These are phyloP conservation scores for Beauveria asiatica DNA, from an alignment of 2,329 filamentous ascomycete genomes.

Conservation along the genomic window DNA sequence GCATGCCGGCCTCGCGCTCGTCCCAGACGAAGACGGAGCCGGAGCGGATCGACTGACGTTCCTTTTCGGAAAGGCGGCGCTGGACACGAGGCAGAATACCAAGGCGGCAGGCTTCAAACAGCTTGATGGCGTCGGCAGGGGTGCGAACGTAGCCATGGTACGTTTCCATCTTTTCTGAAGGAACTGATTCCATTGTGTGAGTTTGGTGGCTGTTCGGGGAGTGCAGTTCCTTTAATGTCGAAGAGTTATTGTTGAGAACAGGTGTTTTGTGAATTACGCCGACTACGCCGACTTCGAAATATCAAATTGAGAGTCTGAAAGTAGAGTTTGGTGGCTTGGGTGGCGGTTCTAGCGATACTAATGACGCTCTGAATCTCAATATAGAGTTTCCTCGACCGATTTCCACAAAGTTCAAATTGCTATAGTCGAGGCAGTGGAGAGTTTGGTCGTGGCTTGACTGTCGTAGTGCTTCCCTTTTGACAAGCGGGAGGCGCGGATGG, in stretches of 20 bases:
- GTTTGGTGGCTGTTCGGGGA: conserved; percentile 1
- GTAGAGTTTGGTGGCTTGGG: no score
- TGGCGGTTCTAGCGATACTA: no score
- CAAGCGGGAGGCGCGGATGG: not conserved
- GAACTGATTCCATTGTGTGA: conserved; percentile 12
- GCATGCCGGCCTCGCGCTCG: conserved; percentile 95
- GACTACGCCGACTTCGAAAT: no score
- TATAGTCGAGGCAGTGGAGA: conserved; percentile 2
- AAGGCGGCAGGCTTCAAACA: conserved; percentile 94
- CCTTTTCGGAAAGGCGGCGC: conserved; percentile 88
- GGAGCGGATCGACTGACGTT: conserved; percentile 89
- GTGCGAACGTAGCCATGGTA: conserved; percentile 93
- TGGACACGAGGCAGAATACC: conserved; percentile 88
- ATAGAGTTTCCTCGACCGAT: not conserved
- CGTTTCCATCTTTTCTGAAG: conserved; percentile 68
- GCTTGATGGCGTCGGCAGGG: conserved; percentile 91
- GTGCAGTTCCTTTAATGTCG: not conserved
- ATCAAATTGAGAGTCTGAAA: no score
- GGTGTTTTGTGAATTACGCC: no score
- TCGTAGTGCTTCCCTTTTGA: not conserved
- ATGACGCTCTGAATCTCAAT: not conserved
- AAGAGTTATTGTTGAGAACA: no score
- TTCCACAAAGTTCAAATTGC: not conserved
- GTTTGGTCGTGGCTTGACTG: not conserved
- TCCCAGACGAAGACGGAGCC: conserved; percentile 99